Evolutionary conservation across 176 grass and related monocot species (phyloP), one percentile per base, ranked within the genome.

Genomic region (Triticum urartu): DNA sequence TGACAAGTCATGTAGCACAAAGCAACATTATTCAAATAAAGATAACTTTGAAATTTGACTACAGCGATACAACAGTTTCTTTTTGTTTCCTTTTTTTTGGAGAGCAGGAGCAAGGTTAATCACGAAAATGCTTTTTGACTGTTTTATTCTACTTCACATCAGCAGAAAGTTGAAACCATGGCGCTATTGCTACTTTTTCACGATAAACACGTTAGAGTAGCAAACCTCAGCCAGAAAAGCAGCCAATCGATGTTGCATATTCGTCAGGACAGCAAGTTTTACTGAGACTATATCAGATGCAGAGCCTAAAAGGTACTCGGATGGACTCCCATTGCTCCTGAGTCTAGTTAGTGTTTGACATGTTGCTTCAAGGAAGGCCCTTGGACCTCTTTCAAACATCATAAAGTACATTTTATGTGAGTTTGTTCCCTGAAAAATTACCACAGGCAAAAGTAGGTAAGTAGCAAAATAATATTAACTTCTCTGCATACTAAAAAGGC

Each of bases 381-480:
- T 68, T 36, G 66, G 66, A 36, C 32, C 66, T 68, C 32, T 35
- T 21, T 68, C 32, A 36, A 68, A 68, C 7, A 68, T 17, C 66
- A 36, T 36, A 32, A 36, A 68, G 3, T 36, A 36, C 34, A 36
- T 20, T 4, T 68, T 33, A 17, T 36, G 33, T 21, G 66, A 69
- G 17, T 69, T 20, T 3, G 66, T 36, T 67, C 64, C 64, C 61
- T 64, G 61, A 25, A 64, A 64, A 26, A 26, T 5, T 26, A 3
- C 4, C 20, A 59, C 56, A 59, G 20, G 80, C 69, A 90, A 61
- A 86, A 80, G 59, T 38, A 79, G 43, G 79, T 79, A 78, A 71
- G 61, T 24, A 58, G 28, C 45, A 86, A 58, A 59, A 59, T 21
- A 59, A 54, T 54, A 9, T 21, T 21, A 7, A 64, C 61, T 64